Evolutionary conservation across 805 yeast species (phyloP), one percentile per base, ranked within the genome.

Genomic region (Isabelozyma gotoi): DNA sequence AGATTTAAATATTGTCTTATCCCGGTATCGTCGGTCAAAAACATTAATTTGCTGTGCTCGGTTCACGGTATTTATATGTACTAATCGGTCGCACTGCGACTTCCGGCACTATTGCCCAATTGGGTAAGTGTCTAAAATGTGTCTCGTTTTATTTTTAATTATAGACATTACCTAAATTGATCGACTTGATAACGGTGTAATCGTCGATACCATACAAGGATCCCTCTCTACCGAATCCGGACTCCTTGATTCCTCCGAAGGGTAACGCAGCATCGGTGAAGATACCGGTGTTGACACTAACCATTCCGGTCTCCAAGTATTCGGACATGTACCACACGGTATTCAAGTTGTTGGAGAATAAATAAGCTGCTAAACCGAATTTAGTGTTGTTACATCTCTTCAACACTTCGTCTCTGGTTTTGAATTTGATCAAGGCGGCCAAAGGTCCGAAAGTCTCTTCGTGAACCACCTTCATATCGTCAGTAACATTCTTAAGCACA

Each of bases 181-280:
- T 67, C 7, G 81, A 67, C 57, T 80, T 80, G 48, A 84, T 62
- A 17, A 77, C 76, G 7, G 80, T 68, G 65, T 85, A 86, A 62
- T 87, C 94, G 43, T 85, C 88, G 40, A 85, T 60, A 33, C 94
- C 94, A 59, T 80, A 82, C 56, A 77, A 76, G 18, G 90, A 83
- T 44, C 90, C 91, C 67, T 85, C 91, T 63, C 90, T 78, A 42
- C 94, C 92, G 53, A 82, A 84, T 1, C 92, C 95, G 31, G 88
- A 81, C 63, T 84, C 80, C 57, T 84, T 84, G 38, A 86, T 74
- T 40, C 95, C 95, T 17, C 95, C 95, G 56, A 82, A 83, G 36
- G 88, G 87, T 48, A 82, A 57, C n/a, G 84, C 74, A 24, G 76
- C 71, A 48, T 79, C 84, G 5, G 82, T 74, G 57, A 79, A 77